A percentile compares a stretch with the other conserved stretches of the same genome.
phyloP scores from a whole-genome alignment of 345 rosid species.

The Moringa oleifera region DNA sequence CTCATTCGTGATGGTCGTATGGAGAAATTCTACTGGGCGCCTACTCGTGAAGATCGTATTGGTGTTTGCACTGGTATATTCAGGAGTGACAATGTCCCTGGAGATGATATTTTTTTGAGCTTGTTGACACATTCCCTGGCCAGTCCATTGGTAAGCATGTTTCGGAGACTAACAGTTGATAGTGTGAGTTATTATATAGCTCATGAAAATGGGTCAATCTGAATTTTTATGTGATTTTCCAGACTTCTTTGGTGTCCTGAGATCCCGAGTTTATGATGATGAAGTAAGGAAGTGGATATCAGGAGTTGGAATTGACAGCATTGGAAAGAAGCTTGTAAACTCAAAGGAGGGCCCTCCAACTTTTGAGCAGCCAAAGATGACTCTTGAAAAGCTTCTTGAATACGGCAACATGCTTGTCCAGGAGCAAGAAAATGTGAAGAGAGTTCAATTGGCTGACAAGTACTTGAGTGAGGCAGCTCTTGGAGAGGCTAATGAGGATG shows the following conservation, averaged over 20 bases:
- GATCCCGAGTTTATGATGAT: constrained; percentile 94
- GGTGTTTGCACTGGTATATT: constrained; percentile 92
- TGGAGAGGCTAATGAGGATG: constrained; percentile 75
- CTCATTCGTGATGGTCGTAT: constrained; percentile 99
- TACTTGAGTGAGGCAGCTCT: constrained; percentile 85
- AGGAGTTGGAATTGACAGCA: constrained; percentile 45
- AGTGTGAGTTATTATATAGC: background rate
- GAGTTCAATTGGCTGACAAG: constrained; percentile 91
- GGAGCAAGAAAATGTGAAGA: constrained; percentile 93
- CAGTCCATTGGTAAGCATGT: constrained; percentile 71
- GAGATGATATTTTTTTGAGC: constrained; percentile 49
- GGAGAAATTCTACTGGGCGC: constrained; percentile 99
- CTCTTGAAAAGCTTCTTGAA: constrained; percentile 61
- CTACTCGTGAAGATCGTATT: constrained; percentile 84
- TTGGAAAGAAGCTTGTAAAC: constrained; percentile 90
- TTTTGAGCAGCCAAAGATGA: constrained; percentile 78
- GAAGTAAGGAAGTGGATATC: constrained; percentile 91
- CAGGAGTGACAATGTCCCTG: constrained; percentile 48
- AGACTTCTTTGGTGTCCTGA: constrained; percentile 93
- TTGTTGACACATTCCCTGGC: constrained; percentile 92
- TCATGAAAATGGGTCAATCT: background rate
- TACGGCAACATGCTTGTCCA: constrained; percentile 84
- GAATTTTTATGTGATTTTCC: constrained; percentile 2
- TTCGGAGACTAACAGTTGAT: background rate
- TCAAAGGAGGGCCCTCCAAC: constrained; percentile 75